Percentiles rank a stretch among this genome's conserved stretches.
Conservation (phyloP, 1,139 yeast genomes). For the Suhomyces atakaporum region DNA sequence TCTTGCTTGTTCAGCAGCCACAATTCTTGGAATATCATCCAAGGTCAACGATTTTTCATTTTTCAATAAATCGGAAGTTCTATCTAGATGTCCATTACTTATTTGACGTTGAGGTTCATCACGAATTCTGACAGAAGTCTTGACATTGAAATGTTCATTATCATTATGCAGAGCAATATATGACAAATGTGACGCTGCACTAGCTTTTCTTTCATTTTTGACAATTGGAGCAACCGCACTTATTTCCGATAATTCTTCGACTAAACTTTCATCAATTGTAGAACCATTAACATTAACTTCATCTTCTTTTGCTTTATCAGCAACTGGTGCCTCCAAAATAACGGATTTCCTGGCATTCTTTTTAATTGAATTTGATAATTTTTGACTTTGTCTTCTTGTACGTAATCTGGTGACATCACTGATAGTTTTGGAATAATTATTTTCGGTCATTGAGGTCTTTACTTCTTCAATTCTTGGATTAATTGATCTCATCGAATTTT, state of each 20-base stretch:
- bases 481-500: background rate
- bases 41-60: conserved; percentile 85
- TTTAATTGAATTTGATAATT: conserved; percentile 55
- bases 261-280: conserved; percentile 20
- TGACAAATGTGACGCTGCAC: conserved; percentile 24
- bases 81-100: conserved; percentile 40
- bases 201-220: conserved; percentile 18
- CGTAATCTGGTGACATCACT: conserved; percentile 78
- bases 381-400: conserved; percentile 71
- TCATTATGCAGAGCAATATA: conserved; percentile 28
- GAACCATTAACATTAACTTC: conserved; percentile 15
- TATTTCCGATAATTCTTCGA: conserved; percentile 17
- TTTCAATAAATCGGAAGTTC: conserved; percentile 69
- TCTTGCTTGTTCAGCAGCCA: conserved; percentile 95
- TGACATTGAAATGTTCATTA: conserved; percentile 38
- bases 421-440: conserved; percentile 65
- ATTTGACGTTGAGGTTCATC: conserved; percentile 45
- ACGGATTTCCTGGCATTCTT: conserved; percentile 50
- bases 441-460: conserved; percentile 25
- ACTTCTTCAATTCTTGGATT: conserved; percentile 19
- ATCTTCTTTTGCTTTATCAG: conserved; percentile 43
- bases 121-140: conserved; percentile 41
- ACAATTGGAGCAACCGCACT: conserved; percentile 3
- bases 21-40: conserved; percentile 96
- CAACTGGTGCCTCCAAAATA: conserved; percentile 56